phyloP scores from a whole-genome alignment of 306 rosid genomes.

The Fagus sylvatica region DNA sequence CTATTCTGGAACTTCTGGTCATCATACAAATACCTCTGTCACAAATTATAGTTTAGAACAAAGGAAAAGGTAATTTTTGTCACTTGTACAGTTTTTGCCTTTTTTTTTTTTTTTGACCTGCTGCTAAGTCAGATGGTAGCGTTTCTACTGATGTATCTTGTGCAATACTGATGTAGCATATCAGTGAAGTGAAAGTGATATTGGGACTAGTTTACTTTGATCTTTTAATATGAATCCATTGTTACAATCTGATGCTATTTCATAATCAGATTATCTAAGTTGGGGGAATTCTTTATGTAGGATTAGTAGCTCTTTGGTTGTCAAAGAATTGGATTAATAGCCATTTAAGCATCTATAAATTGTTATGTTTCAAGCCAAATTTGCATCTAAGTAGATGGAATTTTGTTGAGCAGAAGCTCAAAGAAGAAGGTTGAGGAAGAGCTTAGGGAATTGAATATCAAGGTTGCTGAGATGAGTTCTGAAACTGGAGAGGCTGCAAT shows the following conservation, averaged over 20 bases:
- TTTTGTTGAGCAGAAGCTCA: constrained; percentile 55
- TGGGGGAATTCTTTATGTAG: too few relatives aligned
- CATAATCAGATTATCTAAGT: too few relatives aligned
- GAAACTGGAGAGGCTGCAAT: constrained; percentile 79
- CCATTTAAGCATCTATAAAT: not conserved
- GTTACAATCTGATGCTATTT: too few relatives aligned
- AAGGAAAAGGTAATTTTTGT: not conserved
- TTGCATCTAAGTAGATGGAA: constrained; percentile 24
- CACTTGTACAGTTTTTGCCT: not conserved
- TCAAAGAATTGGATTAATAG: not conserved
- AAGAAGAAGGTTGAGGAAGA: constrained; percentile 78
- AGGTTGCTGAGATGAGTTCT: constrained; percentile 68
- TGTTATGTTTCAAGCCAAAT: constrained; percentile 9
- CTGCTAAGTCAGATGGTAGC: not conserved
- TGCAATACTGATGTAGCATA: not conserved
- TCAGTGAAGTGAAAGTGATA: not conserved
- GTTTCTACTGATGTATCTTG: not conserved
- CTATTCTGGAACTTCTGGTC: not conserved
- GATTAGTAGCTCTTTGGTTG: too few relatives aligned
- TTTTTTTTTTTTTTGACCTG: not conserved
- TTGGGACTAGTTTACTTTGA: not conserved
- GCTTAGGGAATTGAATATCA: constrained; percentile 50
- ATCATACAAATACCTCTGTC: not conserved
- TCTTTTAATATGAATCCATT: not conserved
- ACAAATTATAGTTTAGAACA: not conserved